phyloP scores from a whole-genome alignment of 225 moss, liverwort and hornwort species.

The Pleurozium schreberi region DNA sequence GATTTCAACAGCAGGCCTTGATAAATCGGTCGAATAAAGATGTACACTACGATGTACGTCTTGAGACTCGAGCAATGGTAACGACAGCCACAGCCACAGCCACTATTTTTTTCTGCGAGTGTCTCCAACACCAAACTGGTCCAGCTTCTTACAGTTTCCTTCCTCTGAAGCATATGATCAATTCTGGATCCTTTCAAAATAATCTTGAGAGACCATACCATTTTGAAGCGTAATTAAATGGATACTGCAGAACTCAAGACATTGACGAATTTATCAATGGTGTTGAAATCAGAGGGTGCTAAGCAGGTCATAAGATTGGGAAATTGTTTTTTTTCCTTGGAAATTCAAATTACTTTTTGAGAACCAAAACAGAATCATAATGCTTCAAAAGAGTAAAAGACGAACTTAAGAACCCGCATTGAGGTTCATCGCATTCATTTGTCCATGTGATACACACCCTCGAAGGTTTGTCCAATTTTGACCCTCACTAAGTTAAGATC shows the following conservation, averaged over 20 bases:
- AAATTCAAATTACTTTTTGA: neutral
- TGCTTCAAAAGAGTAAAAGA: neutral
- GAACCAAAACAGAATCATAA: neutral
- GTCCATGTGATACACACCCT: neutral
- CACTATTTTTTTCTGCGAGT: neutral
- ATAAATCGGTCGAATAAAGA: neutral
- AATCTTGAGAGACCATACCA: neutral
- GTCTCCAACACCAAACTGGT: neutral
- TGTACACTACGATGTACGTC: too few species aligned
- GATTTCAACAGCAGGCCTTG: neutral
- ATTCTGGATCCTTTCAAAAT: neutral
- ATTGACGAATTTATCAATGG: neutral
- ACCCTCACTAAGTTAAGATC: too few species aligned
- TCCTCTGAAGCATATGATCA: neutral
- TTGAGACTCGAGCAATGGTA: neutral
- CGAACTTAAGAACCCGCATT: too few species aligned
- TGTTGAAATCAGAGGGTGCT: neutral
- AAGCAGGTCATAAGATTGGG: neutral
- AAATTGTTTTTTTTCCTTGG: too few species aligned
- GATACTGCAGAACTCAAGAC: neutral
- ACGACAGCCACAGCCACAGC: neutral
- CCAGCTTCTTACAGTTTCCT: too few species aligned
- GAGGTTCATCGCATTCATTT: neutral
- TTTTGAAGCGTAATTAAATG: neutral
- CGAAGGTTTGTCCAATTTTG: neutral